Conservation (phyloP, 352 stramenopile species). For the Phytophthora tubulina region DNA sequence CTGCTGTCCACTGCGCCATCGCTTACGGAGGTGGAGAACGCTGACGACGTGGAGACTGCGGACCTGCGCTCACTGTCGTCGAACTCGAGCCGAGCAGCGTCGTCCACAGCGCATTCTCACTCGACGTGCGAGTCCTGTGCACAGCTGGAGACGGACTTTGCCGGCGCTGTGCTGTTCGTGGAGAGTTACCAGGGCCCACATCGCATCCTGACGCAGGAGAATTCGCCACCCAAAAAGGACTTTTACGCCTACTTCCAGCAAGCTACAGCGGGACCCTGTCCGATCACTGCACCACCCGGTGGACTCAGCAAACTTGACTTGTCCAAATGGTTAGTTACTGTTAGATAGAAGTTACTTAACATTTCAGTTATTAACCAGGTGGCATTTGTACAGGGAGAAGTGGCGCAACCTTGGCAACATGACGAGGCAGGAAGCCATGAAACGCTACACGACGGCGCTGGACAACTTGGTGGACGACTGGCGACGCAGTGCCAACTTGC, state of each 20-base stretch:
- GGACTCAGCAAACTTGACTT: conserved; percentile 64
- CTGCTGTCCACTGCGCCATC: conserved; percentile 48
- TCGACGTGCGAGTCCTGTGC: conserved; percentile 58
- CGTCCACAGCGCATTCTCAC: conserved; percentile 35
- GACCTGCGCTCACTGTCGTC: conserved; percentile 47
- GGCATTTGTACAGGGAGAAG: conserved; percentile 59
- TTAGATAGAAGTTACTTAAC: neutral
- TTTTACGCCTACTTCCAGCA: conserved; percentile 87
- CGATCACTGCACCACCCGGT: conserved; percentile 38
- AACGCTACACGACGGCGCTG: conserved; percentile 74
- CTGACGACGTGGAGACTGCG: conserved; percentile 53
- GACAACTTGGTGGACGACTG: conserved; percentile 88
- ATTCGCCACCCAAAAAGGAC: conserved; percentile 78
- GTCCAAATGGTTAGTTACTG: conserved; percentile 53
- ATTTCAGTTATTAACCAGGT: neutral
- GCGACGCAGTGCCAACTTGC: conserved; percentile 65
- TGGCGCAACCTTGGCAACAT: conserved; percentile 75
- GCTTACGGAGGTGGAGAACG: conserved; percentile 38
- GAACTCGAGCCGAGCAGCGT: conserved; percentile 32
- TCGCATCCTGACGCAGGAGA: conserved; percentile 78
- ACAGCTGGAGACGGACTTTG: conserved; percentile 80
- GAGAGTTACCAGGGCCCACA: conserved; percentile 85
- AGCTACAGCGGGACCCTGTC: conserved; percentile 69
- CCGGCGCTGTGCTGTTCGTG: conserved; percentile 78
- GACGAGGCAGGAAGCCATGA: conserved; percentile 83